phyloP scores from a whole-genome alignment of 257 asterid genomes.

The Ophiorrhiza pumila region DNA sequence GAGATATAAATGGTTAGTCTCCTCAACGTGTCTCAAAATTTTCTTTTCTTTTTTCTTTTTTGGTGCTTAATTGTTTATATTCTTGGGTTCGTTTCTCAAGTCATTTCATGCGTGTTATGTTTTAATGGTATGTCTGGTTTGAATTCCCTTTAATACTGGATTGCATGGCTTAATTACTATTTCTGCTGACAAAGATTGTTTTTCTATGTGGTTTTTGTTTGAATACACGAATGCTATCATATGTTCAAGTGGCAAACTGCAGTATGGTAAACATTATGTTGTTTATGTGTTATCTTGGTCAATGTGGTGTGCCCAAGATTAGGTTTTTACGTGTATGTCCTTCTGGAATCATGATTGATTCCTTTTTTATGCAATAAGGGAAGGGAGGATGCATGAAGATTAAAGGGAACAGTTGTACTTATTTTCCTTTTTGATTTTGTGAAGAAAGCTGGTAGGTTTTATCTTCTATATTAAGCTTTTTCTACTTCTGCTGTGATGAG shows the following conservation, averaged over 20 bases:
- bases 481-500: not conserved
- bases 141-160: not conserved
- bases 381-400: not conserved
- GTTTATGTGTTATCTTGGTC: not conserved
- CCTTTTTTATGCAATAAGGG: not conserved
- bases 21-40: not conserved
- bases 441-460: not conserved
- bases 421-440: not conserved
- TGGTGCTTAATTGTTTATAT: not conserved
- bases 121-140: not conserved
- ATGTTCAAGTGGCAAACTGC: not conserved
- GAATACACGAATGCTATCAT: not conserved
- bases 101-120: not conserved
- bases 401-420: not conserved
- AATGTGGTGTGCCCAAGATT: not conserved
- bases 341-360: not conserved
- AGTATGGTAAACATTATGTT: not conserved
- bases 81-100: not conserved
- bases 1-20: slow-evolving; percentile 76
- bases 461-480: not conserved
- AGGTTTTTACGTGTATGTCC: not conserved
- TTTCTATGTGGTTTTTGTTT: not conserved
- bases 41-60: not conserved
- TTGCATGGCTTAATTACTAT: not conserved
- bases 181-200: not conserved